These are phyloP conservation scores for Aureobasidium vineae DNA, from an alignment of 2,329 filamentous ascomycete genomes.

Conservation along the genomic window DNA sequence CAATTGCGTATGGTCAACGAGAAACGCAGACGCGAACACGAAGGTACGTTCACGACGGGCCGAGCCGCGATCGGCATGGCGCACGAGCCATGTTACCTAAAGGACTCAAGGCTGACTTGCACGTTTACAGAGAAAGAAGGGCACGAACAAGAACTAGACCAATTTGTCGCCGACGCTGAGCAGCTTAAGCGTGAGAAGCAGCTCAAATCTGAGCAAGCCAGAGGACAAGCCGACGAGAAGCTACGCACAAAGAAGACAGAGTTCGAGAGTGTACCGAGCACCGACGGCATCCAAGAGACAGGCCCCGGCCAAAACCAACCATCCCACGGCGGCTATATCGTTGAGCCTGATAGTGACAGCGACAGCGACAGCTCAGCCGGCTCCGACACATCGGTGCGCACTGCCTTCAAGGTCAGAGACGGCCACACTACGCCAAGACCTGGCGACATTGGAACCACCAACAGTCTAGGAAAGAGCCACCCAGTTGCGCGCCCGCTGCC, in stretches of 20 bases:
- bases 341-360: background rate
- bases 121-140: background rate
- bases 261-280: background rate
- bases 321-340: background rate
- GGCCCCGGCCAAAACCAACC: background rate
- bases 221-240: background rate
- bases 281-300: background rate
- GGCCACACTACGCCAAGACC: slow-evolving; percentile 1
- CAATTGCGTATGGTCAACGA: background rate
- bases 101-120: background rate
- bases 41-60: slow-evolving; percentile 14
- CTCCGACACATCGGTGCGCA: background rate
- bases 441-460: background rate
- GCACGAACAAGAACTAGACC: slow-evolving; percentile 8
- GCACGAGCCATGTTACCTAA: background rate
- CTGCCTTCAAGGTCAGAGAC: slow-evolving; percentile 1
- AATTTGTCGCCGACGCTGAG: background rate
- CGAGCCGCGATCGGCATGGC: background rate
- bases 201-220: background rate
- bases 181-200: background rate
- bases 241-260: background rate
- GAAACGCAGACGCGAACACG: background rate
- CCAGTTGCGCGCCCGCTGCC: slow-evolving; percentile 2
- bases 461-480: background rate
- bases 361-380: background rate